Evolutionary conservation across 83 land plant species (phyloP).

Genomic region (Picea mariana): DNA sequence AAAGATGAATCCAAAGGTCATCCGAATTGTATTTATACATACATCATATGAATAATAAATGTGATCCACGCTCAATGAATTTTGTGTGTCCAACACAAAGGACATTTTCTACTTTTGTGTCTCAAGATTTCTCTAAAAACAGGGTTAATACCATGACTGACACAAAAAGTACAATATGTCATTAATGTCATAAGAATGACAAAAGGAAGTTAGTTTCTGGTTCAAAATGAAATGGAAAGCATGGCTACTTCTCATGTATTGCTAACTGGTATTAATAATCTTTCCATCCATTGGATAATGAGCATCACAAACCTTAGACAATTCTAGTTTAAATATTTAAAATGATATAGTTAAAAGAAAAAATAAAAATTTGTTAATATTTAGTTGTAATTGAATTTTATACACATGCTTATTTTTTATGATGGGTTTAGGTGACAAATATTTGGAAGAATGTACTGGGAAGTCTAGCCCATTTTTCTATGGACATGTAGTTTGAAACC

Average conservation of each 20-base stretch:
- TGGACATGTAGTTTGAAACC: conserved; percentile 68
- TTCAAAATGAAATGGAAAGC: conserved; percentile 53
- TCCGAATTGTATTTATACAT: too few relatives aligned
- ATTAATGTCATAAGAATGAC: conserved; percentile 67
- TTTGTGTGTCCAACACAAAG: too few relatives aligned
- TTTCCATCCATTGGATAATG: background rate
- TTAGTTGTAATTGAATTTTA: background rate
- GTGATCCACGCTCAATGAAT: too few relatives aligned
- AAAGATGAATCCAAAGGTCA: too few relatives aligned
- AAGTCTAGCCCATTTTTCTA: conserved; percentile 72
- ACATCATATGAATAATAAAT: too few relatives aligned
- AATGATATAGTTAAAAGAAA: background rate
- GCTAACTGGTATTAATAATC: conserved; percentile 40
- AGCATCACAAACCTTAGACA: background rate
- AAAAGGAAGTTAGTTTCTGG: conserved; percentile 42
- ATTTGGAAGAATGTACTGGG: conserved; percentile 46
- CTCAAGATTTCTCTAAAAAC: conserved; percentile 32
- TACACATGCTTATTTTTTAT: background rate
- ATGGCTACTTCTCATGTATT: conserved; percentile 66
- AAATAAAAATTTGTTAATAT: background rate
- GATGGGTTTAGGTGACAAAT: conserved; percentile 17
- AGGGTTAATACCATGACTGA: conserved; percentile 50
- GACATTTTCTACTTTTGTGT: background rate
- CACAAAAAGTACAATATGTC: conserved; percentile 54
- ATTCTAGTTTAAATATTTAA: background rate